These are phyloP conservation scores for Sarocladium strictum DNA, from an alignment of 2,329 filamentous ascomycete genomes.

Conservation along the genomic window DNA sequence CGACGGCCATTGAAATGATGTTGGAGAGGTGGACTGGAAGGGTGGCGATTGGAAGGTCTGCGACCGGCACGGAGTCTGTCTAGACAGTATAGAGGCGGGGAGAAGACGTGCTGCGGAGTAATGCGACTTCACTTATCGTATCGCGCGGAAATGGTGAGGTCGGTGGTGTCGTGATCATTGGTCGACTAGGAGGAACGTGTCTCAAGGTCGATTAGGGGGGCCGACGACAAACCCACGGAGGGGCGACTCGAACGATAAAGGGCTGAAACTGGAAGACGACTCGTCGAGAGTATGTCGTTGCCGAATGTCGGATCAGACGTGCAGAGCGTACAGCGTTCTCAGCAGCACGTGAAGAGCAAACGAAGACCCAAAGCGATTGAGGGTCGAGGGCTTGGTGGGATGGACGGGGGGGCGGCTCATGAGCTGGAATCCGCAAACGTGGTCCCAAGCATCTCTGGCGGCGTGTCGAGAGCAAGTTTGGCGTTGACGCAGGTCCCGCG, in stretches of 20 bases:
- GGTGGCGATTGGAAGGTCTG: conserved; percentile 16
- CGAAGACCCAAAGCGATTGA: neutral
- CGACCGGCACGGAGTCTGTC: conserved; percentile 26
- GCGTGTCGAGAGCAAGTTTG: neutral
- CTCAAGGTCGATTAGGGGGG: neutral
- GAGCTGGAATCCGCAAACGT: conserved; percentile 2
- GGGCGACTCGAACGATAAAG: neutral
- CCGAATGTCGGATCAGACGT: too few species aligned
- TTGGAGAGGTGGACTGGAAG: conserved; percentile 14
- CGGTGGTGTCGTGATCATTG: neutral
- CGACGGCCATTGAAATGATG: conserved; percentile 47
- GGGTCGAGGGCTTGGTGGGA: neutral
- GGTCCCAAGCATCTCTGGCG: conserved; percentile 2
- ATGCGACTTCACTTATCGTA: neutral
- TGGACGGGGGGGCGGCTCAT: neutral
- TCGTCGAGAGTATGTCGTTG: too few species aligned
- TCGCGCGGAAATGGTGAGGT: neutral
- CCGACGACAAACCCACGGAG: neutral
- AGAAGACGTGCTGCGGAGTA: neutral
- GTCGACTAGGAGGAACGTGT: neutral
- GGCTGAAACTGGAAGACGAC: neutral
- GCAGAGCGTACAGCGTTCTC: too few species aligned
- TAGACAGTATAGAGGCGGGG: neutral
- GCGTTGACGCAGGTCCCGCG: conserved; percentile 1
- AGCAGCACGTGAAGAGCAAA: neutral